phyloP scores from a whole-genome alignment of 768 basidiomycete species.

The Saitozyma sp. region DNA sequence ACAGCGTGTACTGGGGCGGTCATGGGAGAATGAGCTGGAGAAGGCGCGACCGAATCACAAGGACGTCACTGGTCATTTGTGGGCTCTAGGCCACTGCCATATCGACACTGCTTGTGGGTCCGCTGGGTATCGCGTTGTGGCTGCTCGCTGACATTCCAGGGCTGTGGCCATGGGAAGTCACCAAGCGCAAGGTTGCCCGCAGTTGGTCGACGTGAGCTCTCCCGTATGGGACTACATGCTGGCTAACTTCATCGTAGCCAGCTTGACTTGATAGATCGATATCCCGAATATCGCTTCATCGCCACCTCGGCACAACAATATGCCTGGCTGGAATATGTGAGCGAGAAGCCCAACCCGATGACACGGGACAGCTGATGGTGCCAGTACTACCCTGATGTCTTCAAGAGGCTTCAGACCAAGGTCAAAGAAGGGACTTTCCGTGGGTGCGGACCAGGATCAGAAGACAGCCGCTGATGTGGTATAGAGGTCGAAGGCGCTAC shows the following conservation, averaged over 20 bases:
- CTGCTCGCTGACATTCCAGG: background rate
- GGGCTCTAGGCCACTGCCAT: conserved; percentile 76
- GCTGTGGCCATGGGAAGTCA: conserved; percentile 89
- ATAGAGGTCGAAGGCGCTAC: conserved; percentile 55
- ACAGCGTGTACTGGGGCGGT: conserved; percentile 75
- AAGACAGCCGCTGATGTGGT: too few species aligned
- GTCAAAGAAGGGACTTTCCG: conserved; percentile 70
- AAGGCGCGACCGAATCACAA: too few species aligned
- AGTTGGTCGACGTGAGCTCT: conserved; percentile 70
- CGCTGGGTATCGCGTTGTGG: background rate
- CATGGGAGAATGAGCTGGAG: conserved; percentile 71
- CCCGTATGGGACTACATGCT: background rate
- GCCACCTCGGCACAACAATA: conserved; percentile 65
- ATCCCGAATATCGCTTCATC: conserved; percentile 92
- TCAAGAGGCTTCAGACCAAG: conserved; percentile 73
- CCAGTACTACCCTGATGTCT: conserved; percentile 78
- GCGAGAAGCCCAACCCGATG: too few species aligned
- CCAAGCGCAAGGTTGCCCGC: conserved; percentile 92
- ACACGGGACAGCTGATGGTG: too few species aligned
- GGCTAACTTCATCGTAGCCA: conserved; percentile 59
- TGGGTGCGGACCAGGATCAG: too few species aligned
- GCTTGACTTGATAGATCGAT: conserved; percentile 89
- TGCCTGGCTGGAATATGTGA: conserved; percentile 98
- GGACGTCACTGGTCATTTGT: conserved; percentile 59
- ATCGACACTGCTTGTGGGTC: conserved; percentile 77